A percentile compares a stretch with the other conserved stretches of the same genome.
phyloP scores from a whole-genome alignment of 805 yeast genomes.

The Cyberlindnera samutprakarnensis region DNA sequence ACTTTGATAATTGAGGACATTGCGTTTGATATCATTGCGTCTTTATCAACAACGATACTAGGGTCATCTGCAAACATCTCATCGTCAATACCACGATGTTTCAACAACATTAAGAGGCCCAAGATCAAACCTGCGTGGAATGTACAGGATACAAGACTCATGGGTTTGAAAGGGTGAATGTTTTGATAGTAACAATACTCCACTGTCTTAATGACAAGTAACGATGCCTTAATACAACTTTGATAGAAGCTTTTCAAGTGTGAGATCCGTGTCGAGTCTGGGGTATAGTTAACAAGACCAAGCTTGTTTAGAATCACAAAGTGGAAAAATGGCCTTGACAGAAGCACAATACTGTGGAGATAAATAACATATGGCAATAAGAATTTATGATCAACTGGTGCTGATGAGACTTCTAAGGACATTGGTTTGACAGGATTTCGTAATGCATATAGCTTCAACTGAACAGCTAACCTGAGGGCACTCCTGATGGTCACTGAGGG shows the following conservation, averaged over 20 bases:
- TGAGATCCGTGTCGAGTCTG: conserved; percentile 9
- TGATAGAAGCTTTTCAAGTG: conserved; percentile 24
- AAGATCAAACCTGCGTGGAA: conserved; percentile 31
- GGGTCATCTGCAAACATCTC: conserved; percentile 13
- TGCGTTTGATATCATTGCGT: conserved; percentile 12
- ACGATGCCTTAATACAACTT: conserved; percentile 30
- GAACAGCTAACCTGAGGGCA: conserved; percentile 29
- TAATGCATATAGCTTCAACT: conserved; percentile 28
- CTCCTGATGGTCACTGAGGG: conserved; percentile 23
- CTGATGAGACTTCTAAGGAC: conserved; percentile 19
- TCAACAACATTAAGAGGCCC: conserved; percentile 25
- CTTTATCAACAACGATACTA: conserved; percentile 9
- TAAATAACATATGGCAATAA: conserved; percentile 30
- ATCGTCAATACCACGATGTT: conserved; percentile 11
- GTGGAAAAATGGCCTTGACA: conserved; percentile 37
- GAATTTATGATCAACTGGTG: conserved; percentile 14
- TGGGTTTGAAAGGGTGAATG: conserved; percentile 30
- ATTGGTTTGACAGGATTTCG: conserved; percentile 26
- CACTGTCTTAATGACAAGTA: conserved; percentile 27
- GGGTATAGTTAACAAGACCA: conserved; percentile 12
- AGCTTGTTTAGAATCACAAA: conserved; percentile 22
- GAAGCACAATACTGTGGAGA: conserved; percentile 28
- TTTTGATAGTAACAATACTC: conserved; percentile 21
- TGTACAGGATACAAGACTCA: conserved; percentile 25
- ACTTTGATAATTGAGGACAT: conserved; percentile 17